A percentile compares a stretch with the other conserved stretches of the same genome.
Conservation (phyloP, 305 asterid genomes). For the Fraxinus paxiana region DNA sequence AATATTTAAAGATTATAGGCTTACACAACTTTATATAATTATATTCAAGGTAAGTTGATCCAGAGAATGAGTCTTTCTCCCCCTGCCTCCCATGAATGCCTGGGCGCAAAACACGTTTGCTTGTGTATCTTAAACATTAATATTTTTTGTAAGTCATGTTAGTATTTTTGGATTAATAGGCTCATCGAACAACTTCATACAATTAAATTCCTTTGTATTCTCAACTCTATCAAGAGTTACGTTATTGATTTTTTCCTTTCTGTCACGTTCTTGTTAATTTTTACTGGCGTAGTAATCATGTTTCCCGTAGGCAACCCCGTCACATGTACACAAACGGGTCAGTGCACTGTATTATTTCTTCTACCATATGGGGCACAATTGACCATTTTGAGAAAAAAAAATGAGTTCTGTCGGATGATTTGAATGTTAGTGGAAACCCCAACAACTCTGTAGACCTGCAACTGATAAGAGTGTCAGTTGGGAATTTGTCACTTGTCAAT, state of each 20-base stretch:
- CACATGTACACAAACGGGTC: slow-evolving; percentile 2
- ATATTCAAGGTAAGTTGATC: background rate
- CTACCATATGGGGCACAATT: background rate
- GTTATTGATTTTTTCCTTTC: background rate
- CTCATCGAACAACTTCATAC: background rate
- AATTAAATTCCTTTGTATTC: background rate
- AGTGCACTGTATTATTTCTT: background rate
- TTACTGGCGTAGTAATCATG: background rate
- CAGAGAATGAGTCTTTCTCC: background rate
- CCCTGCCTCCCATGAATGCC: background rate
- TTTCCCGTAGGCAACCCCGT: background rate
- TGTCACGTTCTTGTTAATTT: background rate
- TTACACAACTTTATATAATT: background rate
- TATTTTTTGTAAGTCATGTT: background rate
- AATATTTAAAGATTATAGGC: background rate
- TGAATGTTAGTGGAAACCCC: background rate
- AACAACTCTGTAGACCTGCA: background rate
- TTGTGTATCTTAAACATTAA: background rate
- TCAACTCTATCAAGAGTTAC: background rate
- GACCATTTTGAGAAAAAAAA: background rate
- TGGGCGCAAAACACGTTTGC: background rate
- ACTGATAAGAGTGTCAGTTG: background rate
- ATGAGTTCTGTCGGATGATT: background rate
- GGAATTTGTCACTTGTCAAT: background rate
- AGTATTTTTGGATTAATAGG: background rate